Base-by-base conservation (phyloP, 192 early-diverging fungal species). In the Coemansia sp. region DNA sequence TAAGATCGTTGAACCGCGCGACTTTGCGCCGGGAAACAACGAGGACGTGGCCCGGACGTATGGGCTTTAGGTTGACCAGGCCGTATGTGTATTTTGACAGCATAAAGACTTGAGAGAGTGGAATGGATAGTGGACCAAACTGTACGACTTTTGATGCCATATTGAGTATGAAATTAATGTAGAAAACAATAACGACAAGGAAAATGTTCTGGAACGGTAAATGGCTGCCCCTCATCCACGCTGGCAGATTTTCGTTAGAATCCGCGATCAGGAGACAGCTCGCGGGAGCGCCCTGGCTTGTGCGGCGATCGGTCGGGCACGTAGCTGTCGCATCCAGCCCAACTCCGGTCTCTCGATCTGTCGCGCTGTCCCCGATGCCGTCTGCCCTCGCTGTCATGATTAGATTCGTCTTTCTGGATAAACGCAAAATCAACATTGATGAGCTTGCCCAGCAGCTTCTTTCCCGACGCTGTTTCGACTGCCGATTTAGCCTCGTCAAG, bases 51-150 rank as follows among this genome's bases (percentile, higher is more conserved):
- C 78, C 71, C 1, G 90, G 90, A 0, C 86, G 84, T 47, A 94
- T 86, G 14, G 96, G 94, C 72, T 97, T 96, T n/a, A 94, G 84
- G 70, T 97, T 96, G 55, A 97, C 95, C 10, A 98, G 69, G 0
- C 89, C 94, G 32, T 90, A 84, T 23, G 83, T 83, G n/a, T 88
- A 75, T 56, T 84, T 77, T 7, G 92, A 85, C 58, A 78, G 81
- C 56, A 87, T 80, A 75, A 98, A 98, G 45, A 90, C 80, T 66
- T 98, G 88, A 19, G 76, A 74, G n/a, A 84, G 81, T 5, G 76
- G 61, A 50, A 96, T 90, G 19, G 64, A 57, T 60, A 88, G 83
- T 29, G 89, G 90, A 11, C 93, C 95, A 83, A 96, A 96, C 15
- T 45, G 51, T 6, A 35, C 32, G 32, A 35, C 32, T 35, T 35